Evolutionary conservation across 441 rosid species (phyloP).

Genomic region (Euphorbia corollata): DNA sequence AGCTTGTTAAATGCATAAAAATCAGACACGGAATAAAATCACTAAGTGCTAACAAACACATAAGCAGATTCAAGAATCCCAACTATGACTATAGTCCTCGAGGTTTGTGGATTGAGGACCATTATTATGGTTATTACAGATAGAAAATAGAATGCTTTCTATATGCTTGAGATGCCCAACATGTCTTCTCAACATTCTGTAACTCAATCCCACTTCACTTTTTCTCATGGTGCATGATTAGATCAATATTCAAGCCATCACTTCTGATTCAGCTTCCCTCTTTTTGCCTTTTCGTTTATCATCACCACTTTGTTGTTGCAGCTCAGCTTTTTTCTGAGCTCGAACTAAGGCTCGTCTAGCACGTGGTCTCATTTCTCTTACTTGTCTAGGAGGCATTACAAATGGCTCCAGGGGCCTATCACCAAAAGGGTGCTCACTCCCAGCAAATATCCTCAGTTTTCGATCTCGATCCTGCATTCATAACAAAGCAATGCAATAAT

Average conservation of each 20-base stretch:
- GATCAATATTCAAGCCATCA: constrained; percentile 21
- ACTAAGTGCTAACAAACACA: background rate
- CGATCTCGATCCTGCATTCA: constrained; percentile 77
- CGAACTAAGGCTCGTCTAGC: constrained; percentile 86
- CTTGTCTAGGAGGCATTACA: constrained; percentile 72
- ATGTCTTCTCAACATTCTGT: constrained; percentile 13
- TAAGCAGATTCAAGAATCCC: background rate
- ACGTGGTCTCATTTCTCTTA: constrained; percentile 91
- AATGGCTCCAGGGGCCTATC: constrained; percentile 71
- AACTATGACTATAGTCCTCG: constrained; percentile 9
- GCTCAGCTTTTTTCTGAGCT: constrained; percentile 80
- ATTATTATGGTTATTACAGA: constrained; percentile 6
- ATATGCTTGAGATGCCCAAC: too few species aligned
- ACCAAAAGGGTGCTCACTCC: constrained; percentile 77
- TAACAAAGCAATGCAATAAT: constrained; percentile 10
- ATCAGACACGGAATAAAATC: background rate
- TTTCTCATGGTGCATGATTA: background rate
- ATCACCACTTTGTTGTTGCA: constrained; percentile 40
- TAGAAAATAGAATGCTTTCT: background rate
- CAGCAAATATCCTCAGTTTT: constrained; percentile 82
- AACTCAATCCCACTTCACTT: constrained; percentile 11
- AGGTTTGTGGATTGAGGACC: constrained; percentile 2
- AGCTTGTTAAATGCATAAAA: background rate
- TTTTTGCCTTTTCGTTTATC: constrained; percentile 49
- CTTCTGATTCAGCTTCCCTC: constrained; percentile 36